Evolutionary conservation across 2,329 filamentous ascomycete genomes (phyloP), one percentile per base, ranked within the genome.

Genomic region (Diaporthe citri): DNA sequence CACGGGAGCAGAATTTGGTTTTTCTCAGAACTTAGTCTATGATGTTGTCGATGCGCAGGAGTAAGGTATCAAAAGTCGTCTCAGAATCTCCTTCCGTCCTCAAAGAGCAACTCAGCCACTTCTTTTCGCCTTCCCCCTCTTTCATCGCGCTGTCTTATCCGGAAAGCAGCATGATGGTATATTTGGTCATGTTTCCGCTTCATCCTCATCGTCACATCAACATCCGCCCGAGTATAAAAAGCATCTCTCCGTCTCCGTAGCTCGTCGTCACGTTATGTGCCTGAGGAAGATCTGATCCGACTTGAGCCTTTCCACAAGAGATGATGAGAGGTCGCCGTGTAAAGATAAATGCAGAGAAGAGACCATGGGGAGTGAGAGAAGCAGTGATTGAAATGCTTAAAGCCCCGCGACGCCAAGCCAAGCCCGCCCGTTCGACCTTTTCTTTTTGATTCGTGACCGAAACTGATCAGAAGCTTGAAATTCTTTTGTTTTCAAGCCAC

Each of bases 341-440:
- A 41, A 69, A 46, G 70, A 62, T 56, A 43, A 59, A 64, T 41
- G 60, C 51, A 64, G 73, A 74, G 72, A 51, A 62, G 60, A 75
- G 46, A 70, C 43, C 36, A 52, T 51, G 46, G 34, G 60, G 48
- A 69, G 28, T 51, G 52, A 57, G 34, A 31, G 55, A 76, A 74
- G 71, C 67, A 67, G 62, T 31, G 39, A 43, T 46, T 46, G 56
- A 59, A 59, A 76, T 76, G 75, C 75, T 75, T 39, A 48, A 71
- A 36, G 57, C 39, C 75, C 69, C 69, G 62, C 70, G 69, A 76
- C 67, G 75, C 75, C 75, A 74, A 52, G 67, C 75, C 75, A 71
- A 60, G 73, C 75, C 75, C 75, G 52, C 62, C 69, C 66, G 57
- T 75, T 72, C 62, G 46, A 66, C 73, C 62, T 55, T 62, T 66